Evolutionary conservation across 2,329 filamentous ascomycete genomes (phyloP).

Genomic region (Lizonia empirigonia): DNA sequence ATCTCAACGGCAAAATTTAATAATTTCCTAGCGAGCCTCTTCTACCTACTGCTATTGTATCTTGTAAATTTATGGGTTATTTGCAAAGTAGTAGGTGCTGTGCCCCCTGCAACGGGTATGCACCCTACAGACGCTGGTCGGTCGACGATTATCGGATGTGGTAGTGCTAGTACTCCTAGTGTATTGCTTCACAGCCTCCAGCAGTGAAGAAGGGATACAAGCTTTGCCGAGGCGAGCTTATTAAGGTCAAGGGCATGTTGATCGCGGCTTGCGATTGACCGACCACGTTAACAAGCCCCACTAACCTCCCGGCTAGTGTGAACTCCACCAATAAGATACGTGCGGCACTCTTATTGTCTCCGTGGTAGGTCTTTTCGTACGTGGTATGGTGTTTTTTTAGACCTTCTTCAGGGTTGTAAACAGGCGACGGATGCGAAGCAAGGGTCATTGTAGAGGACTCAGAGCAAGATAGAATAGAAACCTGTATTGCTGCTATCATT

Average conservation of each 20-base stretch:
- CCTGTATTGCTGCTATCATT: no score
- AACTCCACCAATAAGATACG: not conserved
- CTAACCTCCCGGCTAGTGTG: not conserved
- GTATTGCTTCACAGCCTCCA: slow-evolving; percentile 1
- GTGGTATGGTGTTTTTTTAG: no score
- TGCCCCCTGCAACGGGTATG: no score
- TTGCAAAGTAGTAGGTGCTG: no score
- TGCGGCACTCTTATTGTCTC: not conserved
- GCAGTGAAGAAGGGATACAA: not conserved
- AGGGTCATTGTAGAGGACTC: no score
- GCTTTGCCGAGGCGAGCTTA: slow-evolving; percentile 18
- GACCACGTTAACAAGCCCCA: not conserved
- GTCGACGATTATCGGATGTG: no score
- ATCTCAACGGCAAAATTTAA: no score
- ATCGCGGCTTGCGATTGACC: slow-evolving; percentile 1
- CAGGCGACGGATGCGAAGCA: not conserved
- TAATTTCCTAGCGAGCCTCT: no score
- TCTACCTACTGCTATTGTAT: no score
- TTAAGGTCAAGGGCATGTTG: slow-evolving; percentile 6
- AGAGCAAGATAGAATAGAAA: no score
- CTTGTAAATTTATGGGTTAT: no score
- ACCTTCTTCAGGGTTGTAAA: not conserved
- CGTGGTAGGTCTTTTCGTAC: not conserved
- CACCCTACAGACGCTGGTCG: no score
- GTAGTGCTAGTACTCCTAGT: not conserved